Evolutionary conservation across 495 filamentous ascomycete genomes (phyloP).

Genomic region (Penicillium nucicola): DNA sequence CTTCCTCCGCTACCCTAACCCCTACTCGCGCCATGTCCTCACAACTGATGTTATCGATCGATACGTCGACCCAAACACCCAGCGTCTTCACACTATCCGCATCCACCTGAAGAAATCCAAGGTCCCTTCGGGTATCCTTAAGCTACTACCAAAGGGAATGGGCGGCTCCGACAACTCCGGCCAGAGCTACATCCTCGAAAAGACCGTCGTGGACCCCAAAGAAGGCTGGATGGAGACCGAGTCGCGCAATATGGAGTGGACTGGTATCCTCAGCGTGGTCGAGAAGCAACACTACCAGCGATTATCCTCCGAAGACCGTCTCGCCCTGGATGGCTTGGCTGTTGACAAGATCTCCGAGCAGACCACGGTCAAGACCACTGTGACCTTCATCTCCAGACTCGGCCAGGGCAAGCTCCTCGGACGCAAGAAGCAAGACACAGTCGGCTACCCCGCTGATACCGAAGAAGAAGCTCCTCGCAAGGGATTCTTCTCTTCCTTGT

Average conservation of each 20-base stretch:
- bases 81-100: conserved; percentile 81
- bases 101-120: conserved; percentile 94
- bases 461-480: conserved; percentile 56
- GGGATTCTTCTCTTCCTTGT: conserved; percentile 69
- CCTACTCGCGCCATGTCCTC: conserved; percentile 90
- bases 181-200: conserved; percentile 88
- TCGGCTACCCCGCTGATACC: conserved; percentile 19
- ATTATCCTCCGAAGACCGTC: conserved; percentile 18
- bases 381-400: conserved; percentile 80
- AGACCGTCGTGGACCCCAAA: conserved; percentile 80
- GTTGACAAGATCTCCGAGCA: conserved; percentile 49
- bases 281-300: conserved; percentile 79
- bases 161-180: conserved; percentile 67
- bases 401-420: conserved; percentile 68
- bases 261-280: conserved; percentile 86
- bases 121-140: conserved; percentile 76
- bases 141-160: conserved; percentile 76
- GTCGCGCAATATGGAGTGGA: conserved; percentile 83
- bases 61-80: conserved; percentile 72
- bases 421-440: conserved; percentile 33
- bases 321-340: conserved; percentile 23
- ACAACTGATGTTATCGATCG: conserved; percentile 94
- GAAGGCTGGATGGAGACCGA: conserved; percentile 88
- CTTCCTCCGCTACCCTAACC: conserved; percentile 98
- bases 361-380: conserved; percentile 79